phyloP scores from a whole-genome alignment of 1,284 basidiomycete species.

The Microstroma glucosiphilum region DNA sequence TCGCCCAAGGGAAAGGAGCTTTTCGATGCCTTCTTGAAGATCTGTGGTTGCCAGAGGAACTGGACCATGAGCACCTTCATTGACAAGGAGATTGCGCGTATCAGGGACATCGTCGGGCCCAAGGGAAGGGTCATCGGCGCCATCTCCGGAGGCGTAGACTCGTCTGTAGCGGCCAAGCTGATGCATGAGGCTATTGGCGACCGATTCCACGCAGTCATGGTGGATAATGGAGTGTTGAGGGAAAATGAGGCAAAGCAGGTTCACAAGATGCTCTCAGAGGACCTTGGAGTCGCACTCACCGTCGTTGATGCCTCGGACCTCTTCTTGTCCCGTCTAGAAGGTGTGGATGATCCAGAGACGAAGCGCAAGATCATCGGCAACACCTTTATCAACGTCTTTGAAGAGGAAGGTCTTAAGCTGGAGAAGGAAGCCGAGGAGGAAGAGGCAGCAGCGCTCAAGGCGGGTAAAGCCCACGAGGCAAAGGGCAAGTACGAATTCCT shows the following conservation, averaged over 20 bases:
- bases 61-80: slow-evolving; percentile 99
- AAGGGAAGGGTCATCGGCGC: slow-evolving; percentile 96
- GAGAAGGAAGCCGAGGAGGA: slow-evolving; percentile 71
- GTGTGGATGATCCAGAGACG: slow-evolving; percentile 89
- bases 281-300: slow-evolving; percentile 92
- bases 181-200: slow-evolving; percentile 99
- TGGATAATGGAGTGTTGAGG: slow-evolving; percentile 95
- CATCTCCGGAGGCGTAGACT: slow-evolving; percentile 94
- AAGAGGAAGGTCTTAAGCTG: slow-evolving; percentile 81
- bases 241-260: slow-evolving; percentile 87
- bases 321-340: slow-evolving; percentile 82
- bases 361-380: slow-evolving; percentile 99
- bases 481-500: slow-evolving; percentile 88
- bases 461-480: slow-evolving; percentile 35
- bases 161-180: slow-evolving; percentile 93
- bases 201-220: slow-evolving; percentile 96
- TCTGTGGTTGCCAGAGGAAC: slow-evolving; percentile 73
- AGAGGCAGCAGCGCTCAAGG: slow-evolving; percentile 62
- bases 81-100: slow-evolving; percentile 90
- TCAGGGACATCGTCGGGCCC: slow-evolving; percentile 87
- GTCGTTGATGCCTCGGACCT: slow-evolving; percentile 91
- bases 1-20: slow-evolving; percentile 83
- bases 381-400: slow-evolving; percentile 97
- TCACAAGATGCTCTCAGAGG: slow-evolving; percentile 84
- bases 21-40: slow-evolving; percentile 71